Percentiles rank a stretch among this genome's conserved stretches.
phyloP scores from a whole-genome alignment of 2,329 filamentous ascomycete genomes.

The Zymoseptoria crescenta region DNA sequence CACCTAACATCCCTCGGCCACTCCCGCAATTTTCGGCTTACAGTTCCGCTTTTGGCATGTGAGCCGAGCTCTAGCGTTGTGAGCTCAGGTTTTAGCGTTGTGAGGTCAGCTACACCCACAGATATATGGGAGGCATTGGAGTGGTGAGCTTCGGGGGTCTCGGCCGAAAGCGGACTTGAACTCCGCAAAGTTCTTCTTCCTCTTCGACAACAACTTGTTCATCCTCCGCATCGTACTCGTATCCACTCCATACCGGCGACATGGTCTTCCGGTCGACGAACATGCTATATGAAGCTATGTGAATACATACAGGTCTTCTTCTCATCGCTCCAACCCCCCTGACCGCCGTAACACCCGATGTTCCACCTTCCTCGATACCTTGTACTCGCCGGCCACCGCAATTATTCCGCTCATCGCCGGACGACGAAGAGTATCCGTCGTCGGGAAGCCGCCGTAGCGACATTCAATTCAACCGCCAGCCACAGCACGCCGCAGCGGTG shows the following conservation, averaged over 20 bases:
- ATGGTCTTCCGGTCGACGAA: neutral
- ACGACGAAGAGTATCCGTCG: no score
- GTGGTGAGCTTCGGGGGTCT: neutral
- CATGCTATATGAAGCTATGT: neutral
- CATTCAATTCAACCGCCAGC: no score
- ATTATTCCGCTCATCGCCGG: neutral
- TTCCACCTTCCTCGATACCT: neutral
- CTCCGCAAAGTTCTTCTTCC: neutral
- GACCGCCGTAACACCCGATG: neutral
- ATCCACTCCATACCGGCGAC: neutral
- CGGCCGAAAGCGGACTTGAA: neutral
- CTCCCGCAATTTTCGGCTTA: no score
- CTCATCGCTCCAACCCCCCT: neutral
- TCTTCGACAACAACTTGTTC: neutral
- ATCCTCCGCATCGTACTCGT: neutral
- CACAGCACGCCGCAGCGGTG: no score
- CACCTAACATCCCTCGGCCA: no score
- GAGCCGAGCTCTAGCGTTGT: no score
- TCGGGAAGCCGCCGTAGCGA: no score
- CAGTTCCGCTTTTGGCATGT: no score
- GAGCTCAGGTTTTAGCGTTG: no score
- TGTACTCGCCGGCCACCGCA: neutral
- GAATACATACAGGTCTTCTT: neutral
- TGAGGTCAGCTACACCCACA: no score
- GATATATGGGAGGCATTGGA: no score